These are phyloP conservation scores for Crithidia bombi DNA, from an alignment of 208 protist species.

Conservation along the genomic window DNA sequence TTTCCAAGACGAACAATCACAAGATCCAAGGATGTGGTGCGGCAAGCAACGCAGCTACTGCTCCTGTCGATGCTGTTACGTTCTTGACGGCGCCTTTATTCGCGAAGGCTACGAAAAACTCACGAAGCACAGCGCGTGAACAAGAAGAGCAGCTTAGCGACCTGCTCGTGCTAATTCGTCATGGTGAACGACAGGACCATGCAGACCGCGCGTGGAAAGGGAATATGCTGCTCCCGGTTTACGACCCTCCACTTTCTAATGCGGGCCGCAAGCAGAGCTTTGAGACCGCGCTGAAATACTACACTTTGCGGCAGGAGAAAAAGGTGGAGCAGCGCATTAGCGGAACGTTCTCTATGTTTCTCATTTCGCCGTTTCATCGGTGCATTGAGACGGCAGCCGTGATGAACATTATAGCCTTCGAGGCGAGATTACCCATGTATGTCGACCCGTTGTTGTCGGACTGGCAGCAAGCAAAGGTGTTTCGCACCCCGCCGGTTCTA, in stretches of 20 bases:
- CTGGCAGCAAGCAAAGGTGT: slow-evolving; percentile 81
- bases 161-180: slow-evolving; percentile 68
- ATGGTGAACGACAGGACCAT: slow-evolving; percentile 86
- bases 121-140: slow-evolving; percentile 27
- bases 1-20: neutral
- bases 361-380: slow-evolving; percentile 83
- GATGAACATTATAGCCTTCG: slow-evolving; percentile 79
- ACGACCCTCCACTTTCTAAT: slow-evolving; percentile 83
- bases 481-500: slow-evolving; percentile 58
- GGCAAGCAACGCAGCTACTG: neutral
- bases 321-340: slow-evolving; percentile 62
- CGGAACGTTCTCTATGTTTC: slow-evolving; percentile 65
- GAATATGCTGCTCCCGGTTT: slow-evolving; percentile 53
- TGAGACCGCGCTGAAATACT: slow-evolving; percentile 78
- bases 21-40: neutral
- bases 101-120: slow-evolving; percentile 57
- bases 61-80: slow-evolving; percentile 26
- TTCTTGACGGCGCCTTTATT: slow-evolving; percentile 69
- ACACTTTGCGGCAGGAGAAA: slow-evolving; percentile 44
- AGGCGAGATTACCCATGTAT: slow-evolving; percentile 72
- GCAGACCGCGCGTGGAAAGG: slow-evolving; percentile 70
- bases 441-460: slow-evolving; percentile 80
- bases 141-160: slow-evolving; percentile 53
- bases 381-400: slow-evolving; percentile 84
- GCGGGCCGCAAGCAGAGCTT: slow-evolving; percentile 74